phyloP scores from a whole-genome alignment of 2,329 filamentous ascomycete genomes.

The Pyricularia sp. region DNA sequence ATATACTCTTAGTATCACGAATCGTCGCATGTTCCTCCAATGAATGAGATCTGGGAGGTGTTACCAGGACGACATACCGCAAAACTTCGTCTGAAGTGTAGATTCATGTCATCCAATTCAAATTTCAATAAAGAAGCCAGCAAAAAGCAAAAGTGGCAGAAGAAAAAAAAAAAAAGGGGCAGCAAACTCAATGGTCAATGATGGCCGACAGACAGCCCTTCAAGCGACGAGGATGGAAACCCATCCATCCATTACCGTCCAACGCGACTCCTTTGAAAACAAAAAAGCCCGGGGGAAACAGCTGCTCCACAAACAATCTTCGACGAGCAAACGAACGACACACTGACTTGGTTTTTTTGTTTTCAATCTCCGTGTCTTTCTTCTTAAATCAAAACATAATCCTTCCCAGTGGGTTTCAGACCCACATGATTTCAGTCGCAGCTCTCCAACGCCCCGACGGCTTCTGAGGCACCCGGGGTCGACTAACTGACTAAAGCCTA shows the following conservation, averaged over 20 bases:
- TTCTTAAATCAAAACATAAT: background rate
- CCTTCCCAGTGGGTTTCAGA: background rate
- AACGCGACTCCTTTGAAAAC: background rate
- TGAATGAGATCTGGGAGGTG: background rate
- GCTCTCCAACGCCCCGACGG: background rate
- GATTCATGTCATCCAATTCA: background rate
- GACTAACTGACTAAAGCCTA: background rate
- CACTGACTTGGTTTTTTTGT: background rate
- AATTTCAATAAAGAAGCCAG: background rate
- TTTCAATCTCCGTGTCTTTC: background rate
- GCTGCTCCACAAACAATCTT: background rate
- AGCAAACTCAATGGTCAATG: background rate
- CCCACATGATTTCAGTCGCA: background rate
- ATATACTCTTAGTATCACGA: background rate
- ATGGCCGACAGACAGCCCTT: background rate
- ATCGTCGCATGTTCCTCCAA: background rate
- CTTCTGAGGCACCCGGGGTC: background rate
- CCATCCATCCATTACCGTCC: background rate
- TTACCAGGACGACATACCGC: background rate
- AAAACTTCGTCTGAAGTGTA: background rate
- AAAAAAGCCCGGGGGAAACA: background rate
- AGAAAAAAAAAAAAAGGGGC: background rate
- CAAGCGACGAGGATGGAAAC: background rate
- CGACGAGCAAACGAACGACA: background rate
- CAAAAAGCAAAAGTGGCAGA: background rate